Conservation (phyloP, 345 rosid genomes). For the Rubroshorea leprosula region DNA sequence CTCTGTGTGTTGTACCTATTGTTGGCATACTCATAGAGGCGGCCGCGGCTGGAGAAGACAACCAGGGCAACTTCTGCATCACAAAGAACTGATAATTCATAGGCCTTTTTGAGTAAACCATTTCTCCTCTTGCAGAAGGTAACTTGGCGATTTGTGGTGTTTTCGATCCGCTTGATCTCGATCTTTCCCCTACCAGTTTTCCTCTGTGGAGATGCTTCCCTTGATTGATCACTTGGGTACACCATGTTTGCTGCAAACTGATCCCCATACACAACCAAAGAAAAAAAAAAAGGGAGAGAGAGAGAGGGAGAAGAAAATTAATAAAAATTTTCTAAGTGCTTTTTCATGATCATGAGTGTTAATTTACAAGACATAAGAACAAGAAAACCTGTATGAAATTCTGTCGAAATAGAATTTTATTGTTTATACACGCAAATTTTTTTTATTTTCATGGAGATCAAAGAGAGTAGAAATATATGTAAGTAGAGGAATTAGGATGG, state of each 20-base stretch:
- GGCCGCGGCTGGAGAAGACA: constrained; percentile 98
- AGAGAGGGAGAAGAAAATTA: no score
- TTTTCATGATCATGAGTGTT: neutral
- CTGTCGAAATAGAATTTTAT: no score
- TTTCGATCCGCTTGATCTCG: constrained; percentile 99
- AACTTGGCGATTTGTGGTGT: constrained; percentile 96
- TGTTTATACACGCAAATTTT: no score
- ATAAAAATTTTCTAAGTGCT: no score
- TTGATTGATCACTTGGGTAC: constrained; percentile 35
- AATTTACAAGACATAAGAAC: no score
- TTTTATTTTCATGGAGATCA: constrained; percentile 3
- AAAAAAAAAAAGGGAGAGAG: neutral
- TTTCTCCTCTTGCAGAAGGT: constrained; percentile 96
- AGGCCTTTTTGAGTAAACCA: constrained; percentile 94
- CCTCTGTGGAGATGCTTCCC: constrained; percentile 55
- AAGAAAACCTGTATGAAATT: neutral
- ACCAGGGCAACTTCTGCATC: constrained; percentile 84
- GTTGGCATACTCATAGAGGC: constrained; percentile 96
- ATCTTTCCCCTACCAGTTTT: constrained; percentile 94
- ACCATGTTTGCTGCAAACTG: constrained; percentile 23
- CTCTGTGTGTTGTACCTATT: constrained; percentile 48
- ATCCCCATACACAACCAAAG: neutral
- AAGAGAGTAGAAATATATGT: constrained; percentile 5
- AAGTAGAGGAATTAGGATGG: neutral
- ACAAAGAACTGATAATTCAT: constrained; percentile 88